Evolutionary conservation across 768 basidiomycete genomes (phyloP).

Genomic region (Krasilnikovozyma curviuscula): DNA sequence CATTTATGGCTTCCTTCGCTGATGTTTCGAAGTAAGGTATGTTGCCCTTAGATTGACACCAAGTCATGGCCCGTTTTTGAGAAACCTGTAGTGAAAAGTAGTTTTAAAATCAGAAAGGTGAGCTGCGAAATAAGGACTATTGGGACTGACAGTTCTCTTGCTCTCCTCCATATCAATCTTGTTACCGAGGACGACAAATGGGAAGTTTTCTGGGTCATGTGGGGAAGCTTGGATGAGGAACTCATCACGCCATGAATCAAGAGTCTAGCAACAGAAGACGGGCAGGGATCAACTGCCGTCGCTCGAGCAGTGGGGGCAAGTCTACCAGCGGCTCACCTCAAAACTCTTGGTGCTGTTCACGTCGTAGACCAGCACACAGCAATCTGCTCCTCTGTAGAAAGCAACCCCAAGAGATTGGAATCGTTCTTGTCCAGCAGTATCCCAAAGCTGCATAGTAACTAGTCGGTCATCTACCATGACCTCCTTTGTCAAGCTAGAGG

Average conservation of each 20-base stretch:
- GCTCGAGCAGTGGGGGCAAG: no score
- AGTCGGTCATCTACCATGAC: constrained; percentile 95
- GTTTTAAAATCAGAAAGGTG: neutral
- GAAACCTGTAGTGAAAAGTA: constrained; percentile 46
- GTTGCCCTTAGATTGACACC: constrained; percentile 99
- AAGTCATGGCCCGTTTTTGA: constrained; percentile 98
- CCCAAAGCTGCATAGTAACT: constrained; percentile 99
- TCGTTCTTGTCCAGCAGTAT: constrained; percentile 96
- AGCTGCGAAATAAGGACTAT: neutral
- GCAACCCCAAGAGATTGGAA: constrained; percentile 98
- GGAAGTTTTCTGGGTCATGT: constrained; percentile 98
- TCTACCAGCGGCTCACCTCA: no score
- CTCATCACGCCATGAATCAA: constrained; percentile 98
- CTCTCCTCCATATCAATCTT: constrained; percentile 99
- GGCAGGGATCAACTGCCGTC: neutral
- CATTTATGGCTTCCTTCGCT: constrained; percentile 98
- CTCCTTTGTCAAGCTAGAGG: constrained; percentile 73
- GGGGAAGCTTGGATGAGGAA: constrained; percentile 92
- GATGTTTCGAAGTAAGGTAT: constrained; percentile 99
- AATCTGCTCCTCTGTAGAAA: constrained; percentile 97
- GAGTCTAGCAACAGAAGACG: constrained; percentile 14
- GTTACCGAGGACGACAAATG: constrained; percentile 97
- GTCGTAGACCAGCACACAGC: constrained; percentile 96
- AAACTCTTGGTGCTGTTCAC: constrained; percentile 98
- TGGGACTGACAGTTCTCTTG: constrained; percentile 63